Evolutionary conservation across 2,329 filamentous ascomycete genomes (phyloP), one percentile per base, ranked within the genome.

Genomic region (Sphaerulina musiva): DNA sequence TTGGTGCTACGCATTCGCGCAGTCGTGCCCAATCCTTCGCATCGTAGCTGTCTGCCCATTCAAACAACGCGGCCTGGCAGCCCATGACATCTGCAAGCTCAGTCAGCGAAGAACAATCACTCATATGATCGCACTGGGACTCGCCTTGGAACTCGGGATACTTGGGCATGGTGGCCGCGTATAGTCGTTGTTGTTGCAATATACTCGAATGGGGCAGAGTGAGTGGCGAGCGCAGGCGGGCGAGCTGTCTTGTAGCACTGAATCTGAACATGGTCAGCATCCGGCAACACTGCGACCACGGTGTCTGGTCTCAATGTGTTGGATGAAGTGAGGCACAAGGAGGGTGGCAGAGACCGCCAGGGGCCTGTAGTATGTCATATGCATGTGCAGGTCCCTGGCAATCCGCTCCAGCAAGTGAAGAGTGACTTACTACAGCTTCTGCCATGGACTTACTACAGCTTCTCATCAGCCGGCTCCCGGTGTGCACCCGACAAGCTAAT

Each of bases 1-100:
- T 80, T 1, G 82, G 81, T 2, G 82, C 81, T 58, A 85, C 80
- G 71, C 77, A 79, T 56, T 75, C 77, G 57, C 73, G 66, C 38
- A 83, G 73, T 49, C 79, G 75, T n/a, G 75, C 73, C 80, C 80
- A 83, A 69, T 83, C 78, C 68, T 84, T 84, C 65, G 76, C 75
- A 66, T 83, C 80, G 66, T 82, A 82, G 72, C 78, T 80, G 66
- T 82, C 80, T 43, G 78, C 79, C 80, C 80, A 83, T 60, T 82
- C 76, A 66, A 79, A 81, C 55, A 74, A 69, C 29, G 48, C 55
- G 20, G 51, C 48, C 51, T 57, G 50, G 59, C 59, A 61, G 41
- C 49, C 48, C 47, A 52, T 51, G 46, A 59, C 54, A 49, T 61
- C 59, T 59, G 51, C 32, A 17, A 45, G 9, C 14, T 14, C 5